These are phyloP conservation scores for Lizonia empirigonia DNA, from an alignment of 2,329 filamentous ascomycete species.

Conservation along the genomic window DNA sequence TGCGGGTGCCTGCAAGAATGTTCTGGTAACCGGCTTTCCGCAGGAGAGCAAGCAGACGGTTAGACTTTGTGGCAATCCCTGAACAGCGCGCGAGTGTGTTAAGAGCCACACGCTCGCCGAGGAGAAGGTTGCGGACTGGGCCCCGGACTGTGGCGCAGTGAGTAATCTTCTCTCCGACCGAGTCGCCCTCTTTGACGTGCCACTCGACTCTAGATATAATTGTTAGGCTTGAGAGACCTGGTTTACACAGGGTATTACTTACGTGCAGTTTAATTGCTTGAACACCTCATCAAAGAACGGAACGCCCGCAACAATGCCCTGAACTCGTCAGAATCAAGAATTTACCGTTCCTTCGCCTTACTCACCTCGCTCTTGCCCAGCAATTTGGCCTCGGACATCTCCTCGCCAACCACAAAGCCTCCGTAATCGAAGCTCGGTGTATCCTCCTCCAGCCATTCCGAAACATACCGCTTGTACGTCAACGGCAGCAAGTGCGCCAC, in stretches of 20 bases:
- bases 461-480: conserved; percentile 80
- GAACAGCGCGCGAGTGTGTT: conserved; percentile 91
- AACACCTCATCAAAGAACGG: conserved; percentile 98
- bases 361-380: conserved; percentile 63
- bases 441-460: conserved; percentile 91
- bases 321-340: conserved; percentile 1
- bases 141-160: conserved; percentile 82
- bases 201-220: conserved; percentile 67
- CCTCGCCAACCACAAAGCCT: conserved; percentile 89
- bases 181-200: conserved; percentile 77
- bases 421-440: conserved; percentile 96
- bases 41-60: conserved; percentile 57
- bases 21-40: conserved; percentile 74
- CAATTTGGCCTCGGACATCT: conserved; percentile 55
- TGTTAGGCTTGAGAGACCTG: not conserved
- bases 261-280: conserved; percentile 80
- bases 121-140: conserved; percentile 78
- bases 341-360: conserved; percentile 4
- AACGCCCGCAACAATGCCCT: conserved; percentile 85
- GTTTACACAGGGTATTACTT: conserved; percentile 37
- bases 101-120: conserved; percentile 92
- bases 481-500: conserved; percentile 78
- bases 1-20: conserved; percentile 89
- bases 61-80: conserved; percentile 75
- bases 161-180: conserved; percentile 61